A percentile compares a stretch with the other conserved stretches of the same genome.
phyloP scores from a whole-genome alignment of 2,329 filamentous ascomycete species.

The Colletotrichum filicis region DNA sequence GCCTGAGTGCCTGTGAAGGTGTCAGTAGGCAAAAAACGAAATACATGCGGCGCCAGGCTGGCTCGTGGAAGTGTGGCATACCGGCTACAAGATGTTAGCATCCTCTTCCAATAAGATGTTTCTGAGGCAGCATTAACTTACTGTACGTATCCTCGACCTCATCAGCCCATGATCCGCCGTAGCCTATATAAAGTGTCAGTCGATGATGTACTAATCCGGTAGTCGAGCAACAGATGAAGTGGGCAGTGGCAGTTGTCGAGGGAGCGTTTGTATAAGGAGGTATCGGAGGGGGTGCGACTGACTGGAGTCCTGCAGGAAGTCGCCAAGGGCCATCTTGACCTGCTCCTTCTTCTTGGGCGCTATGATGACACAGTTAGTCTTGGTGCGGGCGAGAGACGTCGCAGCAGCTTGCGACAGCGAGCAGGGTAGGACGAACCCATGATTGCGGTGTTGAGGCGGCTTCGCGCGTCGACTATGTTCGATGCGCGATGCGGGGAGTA shows the following conservation, averaged over 20 bases:
- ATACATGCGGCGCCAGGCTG: background rate
- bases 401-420: background rate
- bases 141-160: conserved; percentile 93
- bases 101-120: background rate
- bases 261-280: conserved; percentile 5
- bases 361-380: conserved; percentile 51
- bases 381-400: background rate
- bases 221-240: conserved; percentile 40
- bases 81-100: conserved; percentile 49
- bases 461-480: conserved; percentile 55
- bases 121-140: conserved; percentile 58
- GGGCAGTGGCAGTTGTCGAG: conserved; percentile 29
- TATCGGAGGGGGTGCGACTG: conserved; percentile 55
- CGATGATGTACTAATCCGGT: background rate
- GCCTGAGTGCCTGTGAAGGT: conserved; percentile 62
- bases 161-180: conserved; percentile 93
- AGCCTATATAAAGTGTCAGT: conserved; percentile 52
- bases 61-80: conserved; percentile 41
- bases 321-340: conserved; percentile 97
- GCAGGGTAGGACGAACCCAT: conserved; percentile 61
- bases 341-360: conserved; percentile 93
- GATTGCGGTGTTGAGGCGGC: conserved; percentile 63
- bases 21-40: conserved; percentile 4
- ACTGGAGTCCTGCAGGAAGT: conserved; percentile 95
- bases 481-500: conserved; percentile 46